phyloP scores from a whole-genome alignment of 352 stramenopile genomes.

The Phytophthora agathidicida region DNA sequence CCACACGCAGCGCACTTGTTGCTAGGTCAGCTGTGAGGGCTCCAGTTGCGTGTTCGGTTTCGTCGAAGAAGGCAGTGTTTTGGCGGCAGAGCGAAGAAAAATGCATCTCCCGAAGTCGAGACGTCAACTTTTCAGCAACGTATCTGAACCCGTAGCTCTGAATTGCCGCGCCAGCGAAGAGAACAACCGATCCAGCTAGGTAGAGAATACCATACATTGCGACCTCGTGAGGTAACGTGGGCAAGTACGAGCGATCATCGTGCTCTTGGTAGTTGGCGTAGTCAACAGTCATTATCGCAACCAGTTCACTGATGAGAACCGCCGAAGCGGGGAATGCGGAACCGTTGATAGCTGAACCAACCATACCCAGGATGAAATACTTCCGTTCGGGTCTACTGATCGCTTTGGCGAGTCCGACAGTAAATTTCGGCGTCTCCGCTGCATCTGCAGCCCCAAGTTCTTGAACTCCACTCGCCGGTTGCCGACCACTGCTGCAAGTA shows the following conservation, averaged over 20 bases:
- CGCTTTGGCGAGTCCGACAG: constrained; percentile 6
- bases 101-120: constrained; percentile 50
- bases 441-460: too few species aligned
- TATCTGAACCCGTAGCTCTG: constrained; percentile 57
- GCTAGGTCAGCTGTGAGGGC: constrained; percentile 51
- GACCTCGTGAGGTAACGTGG: constrained; percentile 23
- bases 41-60: constrained; percentile 38
- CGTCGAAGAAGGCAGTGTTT: constrained; percentile 61
- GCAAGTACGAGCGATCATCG: constrained; percentile 32
- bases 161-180: constrained; percentile 27
- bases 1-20: constrained; percentile 53
- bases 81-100: constrained; percentile 55
- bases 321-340: constrained; percentile 24
- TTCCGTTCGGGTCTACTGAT: constrained; percentile 22
- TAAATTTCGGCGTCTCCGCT: constrained; percentile 7
- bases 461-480: too few species aligned
- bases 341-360: constrained; percentile 25
- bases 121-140: constrained; percentile 59
- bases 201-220: constrained; percentile 42
- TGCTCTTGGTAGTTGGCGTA: constrained; percentile 37
- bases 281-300: constrained; percentile 34
- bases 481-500: neutral
- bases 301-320: constrained; percentile 29
- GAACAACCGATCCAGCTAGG: constrained; percentile 36
- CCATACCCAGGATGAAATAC: constrained; percentile 29